Percentiles rank a stretch among this genome's conserved stretches.
phyloP scores from a whole-genome alignment of 805 yeast genomes.

The Spathaspora arborariae region DNA sequence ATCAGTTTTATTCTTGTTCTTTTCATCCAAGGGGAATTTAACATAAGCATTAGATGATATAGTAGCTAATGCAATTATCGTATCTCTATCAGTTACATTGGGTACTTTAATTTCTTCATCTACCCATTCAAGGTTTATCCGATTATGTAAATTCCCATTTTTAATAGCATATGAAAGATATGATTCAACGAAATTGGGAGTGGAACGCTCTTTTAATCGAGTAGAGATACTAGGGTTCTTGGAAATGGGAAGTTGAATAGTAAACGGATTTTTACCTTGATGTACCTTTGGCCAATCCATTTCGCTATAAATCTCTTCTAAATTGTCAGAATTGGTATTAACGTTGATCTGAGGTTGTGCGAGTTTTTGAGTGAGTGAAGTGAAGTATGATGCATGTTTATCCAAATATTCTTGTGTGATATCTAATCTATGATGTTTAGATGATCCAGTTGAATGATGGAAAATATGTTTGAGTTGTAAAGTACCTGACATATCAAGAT shows the following conservation, averaged over 20 bases:
- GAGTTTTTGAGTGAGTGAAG: background rate
- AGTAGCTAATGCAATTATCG: constrained; percentile 70
- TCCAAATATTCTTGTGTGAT: constrained; percentile 39
- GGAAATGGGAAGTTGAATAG: constrained; percentile 29
- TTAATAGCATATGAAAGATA: constrained; percentile 56
- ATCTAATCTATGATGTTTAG: constrained; percentile 47
- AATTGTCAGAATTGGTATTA: constrained; percentile 5
- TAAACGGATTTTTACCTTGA: constrained; percentile 37
- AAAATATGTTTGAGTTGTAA: constrained; percentile 51
- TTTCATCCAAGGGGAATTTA: constrained; percentile 55
- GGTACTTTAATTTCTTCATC: constrained; percentile 58
- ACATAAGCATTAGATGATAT: constrained; percentile 94
- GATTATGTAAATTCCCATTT: constrained; percentile 30
- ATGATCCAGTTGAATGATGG: constrained; percentile 54
- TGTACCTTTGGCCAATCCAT: constrained; percentile 35
- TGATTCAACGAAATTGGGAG: constrained; percentile 63
- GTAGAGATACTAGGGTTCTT: constrained; percentile 16
- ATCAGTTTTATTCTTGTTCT: constrained; percentile 54
- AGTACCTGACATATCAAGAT: background rate
- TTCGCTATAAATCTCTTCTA: constrained; percentile 17
- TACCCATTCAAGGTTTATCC: constrained; percentile 60
- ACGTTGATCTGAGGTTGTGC: background rate
- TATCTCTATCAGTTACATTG: constrained; percentile 67
- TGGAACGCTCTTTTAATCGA: constrained; percentile 34
- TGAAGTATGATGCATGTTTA: constrained; percentile 7